Evolutionary conservation across 2,329 filamentous ascomycete species (phyloP), one percentile per base, ranked within the genome.

Genomic region (Plectosphaerella sp.): DNA sequence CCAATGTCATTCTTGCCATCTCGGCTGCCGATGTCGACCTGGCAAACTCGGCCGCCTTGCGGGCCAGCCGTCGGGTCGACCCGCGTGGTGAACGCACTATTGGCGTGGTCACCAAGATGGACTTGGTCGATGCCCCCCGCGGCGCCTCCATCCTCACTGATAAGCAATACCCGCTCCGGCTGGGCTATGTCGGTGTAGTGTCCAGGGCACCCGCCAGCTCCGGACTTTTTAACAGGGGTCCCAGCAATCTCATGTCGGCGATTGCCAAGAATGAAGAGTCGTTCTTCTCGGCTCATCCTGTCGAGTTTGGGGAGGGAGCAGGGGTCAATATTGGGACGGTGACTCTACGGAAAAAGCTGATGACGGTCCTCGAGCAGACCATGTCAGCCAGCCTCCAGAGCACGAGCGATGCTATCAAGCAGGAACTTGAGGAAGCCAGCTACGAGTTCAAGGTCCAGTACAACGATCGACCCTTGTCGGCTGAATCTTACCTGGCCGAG

Each of bases 401-500:
- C 51, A 99, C 94, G 4, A 89, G 89, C 61, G 91, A 97, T 64
- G 91, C 91, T 10, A 97, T 99, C 59, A 87, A 88, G 56, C 91
- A 96, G 66, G 94, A 99, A 68, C 82, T 99, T 0, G 93, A 97
- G 63, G 94, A 99, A 70, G 92, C 94, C 3, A 93, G 90, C 0
- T 99, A 99, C 65, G 93, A 99, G 70, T 99, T 96, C 78, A 99
- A 99, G 68, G 94, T 99, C 5, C 95, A 99, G 68, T 99, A 99
- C 73, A 99, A 99, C 64, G 94, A 99, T 67, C 86, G 94, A 7
- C 91, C 93, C 1, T 76, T 99, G 36, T 96, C 91, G 48, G 94
- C 94, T 2, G 94, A 99, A 67, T 96, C 93, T 4, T 99, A 99
- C 66, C 81, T 99, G 39, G 94, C 94, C 2, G 94, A 97, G 68